These are phyloP conservation scores for Agrocybe chaxingu DNA, from an alignment of 768 basidiomycete species.

Conservation along the genomic window DNA sequence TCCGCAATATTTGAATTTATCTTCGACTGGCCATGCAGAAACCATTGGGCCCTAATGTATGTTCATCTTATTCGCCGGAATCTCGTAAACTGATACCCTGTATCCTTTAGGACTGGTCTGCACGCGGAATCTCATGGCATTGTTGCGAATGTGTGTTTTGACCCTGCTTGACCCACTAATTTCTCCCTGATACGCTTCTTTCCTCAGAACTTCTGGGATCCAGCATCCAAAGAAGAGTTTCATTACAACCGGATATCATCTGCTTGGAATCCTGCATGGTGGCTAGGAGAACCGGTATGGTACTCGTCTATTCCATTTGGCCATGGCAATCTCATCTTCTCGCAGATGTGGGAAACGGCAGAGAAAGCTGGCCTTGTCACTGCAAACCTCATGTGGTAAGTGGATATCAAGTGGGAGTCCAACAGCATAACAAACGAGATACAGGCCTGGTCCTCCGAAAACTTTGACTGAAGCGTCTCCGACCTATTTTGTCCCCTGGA, in stretches of 20 bases:
- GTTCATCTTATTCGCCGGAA: slow-evolving; percentile 12
- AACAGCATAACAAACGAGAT: neutral
- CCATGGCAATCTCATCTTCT: neutral
- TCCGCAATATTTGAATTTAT: neutral
- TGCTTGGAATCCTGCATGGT: slow-evolving; percentile 73
- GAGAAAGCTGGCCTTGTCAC: slow-evolving; percentile 67
- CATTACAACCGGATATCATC: slow-evolving; percentile 63
- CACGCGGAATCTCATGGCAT: slow-evolving; percentile 91
- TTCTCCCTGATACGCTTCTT: neutral
- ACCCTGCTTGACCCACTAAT: neutral
- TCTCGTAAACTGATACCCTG: slow-evolving; percentile 1
- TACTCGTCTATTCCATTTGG: neutral
- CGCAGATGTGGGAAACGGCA: slow-evolving; percentile 89
- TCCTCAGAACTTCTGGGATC: slow-evolving; percentile 84
- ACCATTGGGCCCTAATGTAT: slow-evolving; percentile 88
- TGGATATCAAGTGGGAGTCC: slow-evolving; percentile 5
- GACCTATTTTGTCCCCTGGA: slow-evolving; percentile 80
- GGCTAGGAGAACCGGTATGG: slow-evolving; percentile 83
- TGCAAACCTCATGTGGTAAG: slow-evolving; percentile 91
- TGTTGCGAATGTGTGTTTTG: slow-evolving; percentile 68
- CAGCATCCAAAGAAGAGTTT: slow-evolving; percentile 57
- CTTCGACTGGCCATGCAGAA: slow-evolving; percentile 38
- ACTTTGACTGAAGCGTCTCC: slow-evolving; percentile 63
- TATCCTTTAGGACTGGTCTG: slow-evolving; percentile 72
- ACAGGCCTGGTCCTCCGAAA: slow-evolving; percentile 79